phyloP scores from a whole-genome alignment of 2,329 filamentous ascomycete species.

The Beauveria medogensis region DNA sequence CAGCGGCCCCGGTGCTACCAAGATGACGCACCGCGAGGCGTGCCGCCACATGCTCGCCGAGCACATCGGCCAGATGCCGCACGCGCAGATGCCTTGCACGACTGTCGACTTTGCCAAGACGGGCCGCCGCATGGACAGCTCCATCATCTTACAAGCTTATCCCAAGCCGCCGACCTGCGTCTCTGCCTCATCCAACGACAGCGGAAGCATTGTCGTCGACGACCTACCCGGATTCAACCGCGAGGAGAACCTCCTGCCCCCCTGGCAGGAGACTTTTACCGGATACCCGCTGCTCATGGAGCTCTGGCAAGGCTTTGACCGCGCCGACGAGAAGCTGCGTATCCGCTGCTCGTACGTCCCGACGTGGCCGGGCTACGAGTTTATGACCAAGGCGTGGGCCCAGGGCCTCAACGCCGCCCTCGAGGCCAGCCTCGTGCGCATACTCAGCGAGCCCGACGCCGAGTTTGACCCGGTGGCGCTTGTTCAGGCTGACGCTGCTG shows the following conservation, averaged over 20 bases:
- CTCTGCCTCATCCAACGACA: neutral
- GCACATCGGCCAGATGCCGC: conserved; percentile 10
- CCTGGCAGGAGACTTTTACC: conserved; percentile 11
- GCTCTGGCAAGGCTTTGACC: conserved; percentile 6
- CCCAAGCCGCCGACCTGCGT: neutral
- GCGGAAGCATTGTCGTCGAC: neutral
- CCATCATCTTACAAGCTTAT: conserved; percentile 11
- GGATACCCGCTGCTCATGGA: conserved; percentile 9
- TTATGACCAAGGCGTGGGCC: conserved; percentile 7
- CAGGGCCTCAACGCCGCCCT: conserved; percentile 7
- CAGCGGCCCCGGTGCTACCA: neutral
- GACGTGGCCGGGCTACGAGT: conserved; percentile 9
- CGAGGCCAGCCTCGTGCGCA: conserved; percentile 8
- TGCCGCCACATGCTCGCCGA: conserved; percentile 9
- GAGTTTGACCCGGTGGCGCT: conserved; percentile 4
- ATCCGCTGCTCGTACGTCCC: conserved; percentile 7
- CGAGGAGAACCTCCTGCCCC: conserved; percentile 11
- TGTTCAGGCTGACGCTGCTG: neutral
- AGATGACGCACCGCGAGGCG: conserved; percentile 9
- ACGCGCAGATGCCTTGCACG: conserved; percentile 13
- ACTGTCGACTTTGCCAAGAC: conserved; percentile 11
- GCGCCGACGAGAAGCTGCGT: conserved; percentile 4
- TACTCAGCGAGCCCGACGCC: conserved; percentile 6
- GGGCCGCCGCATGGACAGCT: conserved; percentile 11
- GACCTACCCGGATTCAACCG: conserved; percentile 12